A percentile compares a stretch with the other conserved stretches of the same genome.
Conservation (phyloP, 495 filamentous ascomycete species). For the Penicillium flavigenum region DNA sequence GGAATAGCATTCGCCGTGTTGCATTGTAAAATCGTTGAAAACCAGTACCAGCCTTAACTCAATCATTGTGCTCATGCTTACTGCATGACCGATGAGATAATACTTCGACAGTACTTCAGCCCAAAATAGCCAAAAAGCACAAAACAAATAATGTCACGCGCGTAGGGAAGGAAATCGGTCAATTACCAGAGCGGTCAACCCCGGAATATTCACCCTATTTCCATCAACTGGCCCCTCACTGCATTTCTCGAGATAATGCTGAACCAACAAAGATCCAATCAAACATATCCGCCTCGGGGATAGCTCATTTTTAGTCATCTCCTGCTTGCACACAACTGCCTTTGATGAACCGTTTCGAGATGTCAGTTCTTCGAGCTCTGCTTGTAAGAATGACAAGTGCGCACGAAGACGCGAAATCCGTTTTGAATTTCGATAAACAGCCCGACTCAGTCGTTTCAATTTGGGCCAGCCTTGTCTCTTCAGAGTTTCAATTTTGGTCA, state of each 20-base stretch:
- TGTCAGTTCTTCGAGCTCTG: constrained; percentile 3
- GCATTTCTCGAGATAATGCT: neutral
- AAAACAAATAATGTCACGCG: neutral
- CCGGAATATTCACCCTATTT: constrained; percentile 1
- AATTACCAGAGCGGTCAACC: neutral
- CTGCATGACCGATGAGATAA: neutral
- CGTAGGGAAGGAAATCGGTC: neutral
- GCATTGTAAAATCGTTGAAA: neutral
- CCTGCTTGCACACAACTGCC: neutral
- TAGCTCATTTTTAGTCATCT: neutral
- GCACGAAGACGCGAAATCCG: constrained; percentile 4
- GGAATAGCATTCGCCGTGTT: neutral
- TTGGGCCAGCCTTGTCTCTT: constrained; percentile 3
- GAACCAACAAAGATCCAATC: neutral
- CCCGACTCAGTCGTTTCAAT: neutral
- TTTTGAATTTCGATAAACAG: neutral
- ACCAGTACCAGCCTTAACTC: neutral
- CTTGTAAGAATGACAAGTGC: neutral
- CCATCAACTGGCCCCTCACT: neutral
- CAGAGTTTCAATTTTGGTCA: neutral
- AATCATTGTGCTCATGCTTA: neutral
- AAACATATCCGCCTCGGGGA: neutral
- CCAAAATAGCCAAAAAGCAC: neutral
- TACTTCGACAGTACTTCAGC: neutral
- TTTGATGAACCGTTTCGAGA: neutral